These are phyloP conservation scores for Annulohypoxylon maeteangense DNA, from an alignment of 495 filamentous ascomycete species.

Conservation along the genomic window DNA sequence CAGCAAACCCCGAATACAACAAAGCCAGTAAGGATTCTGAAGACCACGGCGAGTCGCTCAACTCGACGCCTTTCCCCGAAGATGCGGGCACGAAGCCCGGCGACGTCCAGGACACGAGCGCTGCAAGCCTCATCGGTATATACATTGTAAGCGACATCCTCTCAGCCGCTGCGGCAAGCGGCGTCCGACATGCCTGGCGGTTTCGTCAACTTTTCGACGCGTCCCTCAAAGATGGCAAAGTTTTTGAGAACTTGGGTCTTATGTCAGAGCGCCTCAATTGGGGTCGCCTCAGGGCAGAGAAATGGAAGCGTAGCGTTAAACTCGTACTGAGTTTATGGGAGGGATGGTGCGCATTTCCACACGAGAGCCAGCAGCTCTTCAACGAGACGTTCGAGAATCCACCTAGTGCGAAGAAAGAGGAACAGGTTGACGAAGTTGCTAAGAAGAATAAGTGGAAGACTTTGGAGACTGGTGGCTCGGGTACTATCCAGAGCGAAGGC, in stretches of 20 bases:
- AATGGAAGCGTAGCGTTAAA: slow-evolving; percentile 87
- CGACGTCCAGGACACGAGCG: slow-evolving; percentile 68
- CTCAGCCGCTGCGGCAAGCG: slow-evolving; percentile 82
- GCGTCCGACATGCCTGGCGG: slow-evolving; percentile 89
- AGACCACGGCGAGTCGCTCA: slow-evolving; percentile 45
- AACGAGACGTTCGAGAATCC: slow-evolving; percentile 77
- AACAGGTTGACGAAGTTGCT: slow-evolving; percentile 58
- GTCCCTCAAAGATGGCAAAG: slow-evolving; percentile 71
- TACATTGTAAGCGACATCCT: slow-evolving; percentile 91
- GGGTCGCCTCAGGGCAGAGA: slow-evolving; percentile 86
- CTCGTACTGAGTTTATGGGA: slow-evolving; percentile 84
- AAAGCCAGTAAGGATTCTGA: slow-evolving; percentile 58
- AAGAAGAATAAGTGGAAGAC: slow-evolving; percentile 77
- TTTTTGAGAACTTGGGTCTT: slow-evolving; percentile 84
- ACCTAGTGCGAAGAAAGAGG: slow-evolving; percentile 66
- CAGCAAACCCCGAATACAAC: slow-evolving; percentile 58
- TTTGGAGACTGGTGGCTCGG: slow-evolving; percentile 64
- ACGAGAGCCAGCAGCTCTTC: slow-evolving; percentile 78
- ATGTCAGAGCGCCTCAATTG: slow-evolving; percentile 80
- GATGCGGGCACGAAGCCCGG: slow-evolving; percentile 45
- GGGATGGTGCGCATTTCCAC: slow-evolving; percentile 86
- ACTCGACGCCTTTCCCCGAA: slow-evolving; percentile 52
- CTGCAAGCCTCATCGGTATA: slow-evolving; percentile 81
- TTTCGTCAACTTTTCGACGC: slow-evolving; percentile 88
- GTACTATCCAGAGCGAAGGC: slow-evolving; percentile 49